Evolutionary conservation across 2,329 filamentous ascomycete species (phyloP), one percentile per base, ranked within the genome.

Genomic region (Monosporascus sp.): DNA sequence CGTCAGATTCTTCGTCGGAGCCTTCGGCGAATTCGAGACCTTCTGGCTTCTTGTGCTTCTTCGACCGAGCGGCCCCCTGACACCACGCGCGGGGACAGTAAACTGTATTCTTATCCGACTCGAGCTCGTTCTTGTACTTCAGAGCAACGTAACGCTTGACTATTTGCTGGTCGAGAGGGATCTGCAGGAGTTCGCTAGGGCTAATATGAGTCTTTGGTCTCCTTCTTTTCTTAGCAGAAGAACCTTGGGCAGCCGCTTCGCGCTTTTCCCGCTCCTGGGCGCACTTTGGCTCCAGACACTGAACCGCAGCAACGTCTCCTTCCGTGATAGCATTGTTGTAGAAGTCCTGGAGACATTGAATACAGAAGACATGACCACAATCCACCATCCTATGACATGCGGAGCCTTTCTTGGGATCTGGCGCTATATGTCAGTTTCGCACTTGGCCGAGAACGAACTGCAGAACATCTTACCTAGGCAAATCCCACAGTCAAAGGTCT

Each of bases 11-110:
- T 3, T 76, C 75, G 46, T 83, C 80, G 0, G 83, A 84, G 5
- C 73, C 66, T 47, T 82, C 80, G 18, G 76, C 74, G 22, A 83
- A 75, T 55, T 88, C 80, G 1, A 87, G 73, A 5, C 86, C 85
- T n/a, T 77, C 70, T 5, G 86, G 87, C 65, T 89, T 90, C 54
- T 79, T 85, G 69, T 89, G 84, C 62, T 81, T 84, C 65, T 86
- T 88, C 22, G 87, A 90, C 46, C 84, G 82, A 25, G 92, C 92
- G 3, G 92, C 89, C 6, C 90, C 92, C 69, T 94, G 89, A 68
- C 94, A 99, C 90, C 92, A 97, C 52, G 85, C 79, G 8, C 94
- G 83, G 0, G 94, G 94, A 64, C 94, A 99, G 68, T 96, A 97
- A 37, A 97, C 81, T 0, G 92, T 97, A 54, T 85, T 87, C 65